Evolutionary conservation across 2,329 filamentous ascomycete species (phyloP), one percentile per base, ranked within the genome.

Genomic region (Camillea tinctor): DNA sequence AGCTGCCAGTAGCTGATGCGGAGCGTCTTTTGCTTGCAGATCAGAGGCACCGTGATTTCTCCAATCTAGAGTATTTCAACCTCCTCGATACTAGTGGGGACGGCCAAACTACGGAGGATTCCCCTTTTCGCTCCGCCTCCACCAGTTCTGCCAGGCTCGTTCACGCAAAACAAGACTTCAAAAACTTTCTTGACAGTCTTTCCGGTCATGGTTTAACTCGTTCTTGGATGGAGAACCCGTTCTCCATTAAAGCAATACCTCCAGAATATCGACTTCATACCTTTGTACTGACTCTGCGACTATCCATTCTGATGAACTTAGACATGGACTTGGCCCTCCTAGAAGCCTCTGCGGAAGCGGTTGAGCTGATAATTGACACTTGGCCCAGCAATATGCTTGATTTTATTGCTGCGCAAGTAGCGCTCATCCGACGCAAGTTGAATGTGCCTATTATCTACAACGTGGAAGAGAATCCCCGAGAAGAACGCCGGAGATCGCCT

Each of bases 31-130:
- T 90, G 2, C 76, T 78, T 26, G 81, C 80, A 22, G 81, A 83
- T 55, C 77, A 79, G 30, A 80, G 84, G 36, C 84, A 89, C 65
- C 81, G 87, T 57, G 77, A 79, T 5, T 89, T 86, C 72, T 87
- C 88, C 11, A 92, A 90, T 64, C 79, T 89, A 57, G 89, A 92
- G 69, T 92, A 89, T 70, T 91, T 85, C 76, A 91, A 91, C 66
- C 77, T 89, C 13, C 82, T 86, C 62, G 79, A 80, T 58, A 70
- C 75, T 2, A 76, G 78, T 54, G 73, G 73, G 22, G 71, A 72
- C 44, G 67, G 64, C 3, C 62, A 68, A 11, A 55, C 68, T 1
- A 67, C 72, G 1, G 69, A 72, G 6, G 71, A 75, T 8, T 68
- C 70, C 3, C 70, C 74, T 23, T 70, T 75, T 30, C 74, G 77